Base-by-base conservation (phyloP, 805 yeast genomes). In the Saccharomycopsis sp. region DNA sequence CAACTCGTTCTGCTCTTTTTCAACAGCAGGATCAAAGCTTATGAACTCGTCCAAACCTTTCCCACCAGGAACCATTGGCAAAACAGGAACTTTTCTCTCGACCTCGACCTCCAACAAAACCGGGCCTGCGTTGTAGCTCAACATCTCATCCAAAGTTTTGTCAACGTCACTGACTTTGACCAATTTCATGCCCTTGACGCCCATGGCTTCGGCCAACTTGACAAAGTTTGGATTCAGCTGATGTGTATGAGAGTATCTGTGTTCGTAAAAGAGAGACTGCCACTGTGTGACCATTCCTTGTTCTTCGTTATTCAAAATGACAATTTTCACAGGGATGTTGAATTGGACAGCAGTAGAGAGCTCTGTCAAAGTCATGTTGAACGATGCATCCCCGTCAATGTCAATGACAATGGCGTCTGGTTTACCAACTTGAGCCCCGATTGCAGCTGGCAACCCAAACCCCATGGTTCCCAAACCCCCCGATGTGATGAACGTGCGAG, bases 381-480 rank as follows among this genome's bases (percentile, higher is more conserved):
- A 92, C n/a, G 96, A 85, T 16, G 97, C 98, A 62, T 92, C 98
- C 55, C 98, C 98, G 61, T 92, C 98, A 53, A 92, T 86, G 58
- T 92, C 98, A 55, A 92, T 85, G 52, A 92, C 97, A 50, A 83
- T 66, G 34, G 95, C 89, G 51, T 92, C 95, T 46, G 97, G 98
- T 56, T 77, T 79, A 43, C 94, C 97, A 30, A 92, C 76, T 71
- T 92, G 96, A 33, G 97, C 97, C 60, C 98, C 98, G 61, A 89
- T 92, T 42, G 97, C 97, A 26, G 97, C 81, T 21, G 98, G 98
- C 50, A 89, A 67, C 50, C 98, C 98, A 66, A 67, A 89, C 48
- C 98, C 98, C 98, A 89, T 89, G 43, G 98, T 89, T 55, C 98
- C 98, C 55, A 89, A 73, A 54, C 98, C 98, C 65, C 98, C 98